These are phyloP conservation scores for Erucastrum elatum DNA, from an alignment of 345 rosid genomes.

Conservation along the genomic window DNA sequence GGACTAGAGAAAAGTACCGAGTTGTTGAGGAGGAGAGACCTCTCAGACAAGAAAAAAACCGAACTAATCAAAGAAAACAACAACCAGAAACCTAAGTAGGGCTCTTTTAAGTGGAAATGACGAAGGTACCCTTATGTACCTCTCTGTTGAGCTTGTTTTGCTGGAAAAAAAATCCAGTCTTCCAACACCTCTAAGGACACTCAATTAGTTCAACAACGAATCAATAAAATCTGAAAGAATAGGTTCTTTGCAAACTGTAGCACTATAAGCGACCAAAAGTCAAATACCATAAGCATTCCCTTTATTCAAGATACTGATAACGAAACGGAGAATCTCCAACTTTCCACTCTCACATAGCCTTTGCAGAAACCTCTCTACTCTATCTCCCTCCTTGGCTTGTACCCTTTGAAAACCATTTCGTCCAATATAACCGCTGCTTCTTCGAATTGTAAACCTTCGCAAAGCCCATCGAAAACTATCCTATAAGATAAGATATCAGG, in stretches of 20 bases:
- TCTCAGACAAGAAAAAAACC: background rate
- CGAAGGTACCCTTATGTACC: conserved; percentile 19
- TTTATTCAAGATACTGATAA: conserved; percentile 45
- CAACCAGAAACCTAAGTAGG: conserved; percentile 14
- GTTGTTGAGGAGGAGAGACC: background rate
- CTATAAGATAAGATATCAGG: conserved; percentile 79
- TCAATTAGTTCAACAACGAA: conserved; percentile 27
- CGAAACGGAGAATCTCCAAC: conserved; percentile 42
- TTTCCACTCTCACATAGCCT: conserved; percentile 47
- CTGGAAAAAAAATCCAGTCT: background rate
- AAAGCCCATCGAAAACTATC: conserved; percentile 70
- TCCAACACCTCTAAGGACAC: background rate
- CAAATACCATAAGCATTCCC: conserved; percentile 42
- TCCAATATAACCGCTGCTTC: conserved; percentile 67
- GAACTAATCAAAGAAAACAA: conserved; percentile 5
- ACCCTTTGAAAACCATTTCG: conserved; percentile 84
- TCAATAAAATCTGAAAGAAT: conserved; percentile 34
- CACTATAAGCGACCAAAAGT: conserved; percentile 49
- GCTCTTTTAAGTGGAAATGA: conserved; percentile 10
- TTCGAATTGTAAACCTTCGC: conserved; percentile 45
- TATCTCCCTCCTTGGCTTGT: conserved; percentile 47
- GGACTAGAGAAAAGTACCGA: conserved; percentile 19
- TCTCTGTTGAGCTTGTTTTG: background rate
- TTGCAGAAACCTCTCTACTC: conserved; percentile 43
- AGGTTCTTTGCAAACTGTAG: conserved; percentile 36